Base-by-base conservation (phyloP, 805 yeast genomes). In the Candida boidinii region DNA sequence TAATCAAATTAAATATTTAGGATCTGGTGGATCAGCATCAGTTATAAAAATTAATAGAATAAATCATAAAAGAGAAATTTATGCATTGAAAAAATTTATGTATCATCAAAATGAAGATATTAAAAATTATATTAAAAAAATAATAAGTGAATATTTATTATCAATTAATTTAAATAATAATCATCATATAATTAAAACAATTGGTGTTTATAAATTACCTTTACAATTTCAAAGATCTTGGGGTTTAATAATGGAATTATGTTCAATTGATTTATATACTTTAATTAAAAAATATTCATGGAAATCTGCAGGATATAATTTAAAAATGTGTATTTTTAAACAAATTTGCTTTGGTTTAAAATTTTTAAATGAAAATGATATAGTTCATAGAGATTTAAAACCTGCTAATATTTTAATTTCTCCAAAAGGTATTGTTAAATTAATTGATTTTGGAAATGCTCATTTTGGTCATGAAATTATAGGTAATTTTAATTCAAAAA, bases 371-470 rank as follows among this genome's bases (percentile, higher is more conserved):
- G 73, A 71, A 22, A 53, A 63, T 35, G 92, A 80, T 38, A 65
- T 80, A 28, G 85, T 72, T 10, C 90, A 81, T 51, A 62, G 79
- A 26, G 92, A 81, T 59, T 58, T 81, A 46, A 81, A 81, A 53
- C 87, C 88, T 0, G 88, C 81, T 46, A 81, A 81, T 46, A 62
- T 80, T 4, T 55, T 81, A 35, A 44, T 81, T n/a, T 70, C 75
- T 34, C 54, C 54, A 9, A 62, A 66, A 40, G 90, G 88, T 2
- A 49, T 77, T 22, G 71, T 77, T 29, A 79, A 80, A 47, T 53
- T 81, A 19, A 77, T 86, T 21, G 92, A 81, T 60, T 81, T 80
- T 53, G 92, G 92, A 38, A 81, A 81, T 23, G 73, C 83, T 31
- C 79, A 71, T 33, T 71, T 70, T 49, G 82, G 78, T 13, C 79